Conservation (phyloP, 108 stramenopile species). For the Stephanodiscus triporus region DNA sequence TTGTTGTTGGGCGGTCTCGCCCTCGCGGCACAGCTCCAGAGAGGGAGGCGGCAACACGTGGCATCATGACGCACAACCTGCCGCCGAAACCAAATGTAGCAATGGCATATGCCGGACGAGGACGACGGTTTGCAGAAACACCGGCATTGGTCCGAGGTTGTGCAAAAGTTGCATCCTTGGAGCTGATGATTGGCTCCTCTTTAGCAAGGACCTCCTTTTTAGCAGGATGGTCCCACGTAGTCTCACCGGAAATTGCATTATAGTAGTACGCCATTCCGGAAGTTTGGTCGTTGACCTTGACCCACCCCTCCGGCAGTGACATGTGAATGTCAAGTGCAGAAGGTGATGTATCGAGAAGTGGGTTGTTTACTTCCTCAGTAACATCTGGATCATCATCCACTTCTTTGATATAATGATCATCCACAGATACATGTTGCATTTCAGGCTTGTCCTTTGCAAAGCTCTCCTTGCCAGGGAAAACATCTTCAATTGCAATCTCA, state of each 20-base stretch:
- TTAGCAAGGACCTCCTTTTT: neutral
- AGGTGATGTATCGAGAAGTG: neutral
- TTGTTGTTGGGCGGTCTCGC: slow-evolving; percentile 9
- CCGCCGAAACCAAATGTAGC: slow-evolving; percentile 79
- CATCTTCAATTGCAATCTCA: slow-evolving; percentile 5
- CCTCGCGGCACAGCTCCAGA: slow-evolving; percentile 20
- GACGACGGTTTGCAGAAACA: neutral
- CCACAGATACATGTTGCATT: neutral
- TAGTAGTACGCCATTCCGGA: slow-evolving; percentile 63
- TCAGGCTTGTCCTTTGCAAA: neutral
- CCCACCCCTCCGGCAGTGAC: slow-evolving; percentile 62
- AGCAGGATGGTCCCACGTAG: slow-evolving; percentile 77
- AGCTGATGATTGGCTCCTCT: neutral
- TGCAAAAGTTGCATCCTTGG: neutral
- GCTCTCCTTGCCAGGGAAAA: neutral
- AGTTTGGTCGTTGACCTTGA: slow-evolving; percentile 50
- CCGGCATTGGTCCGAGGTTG: neutral
- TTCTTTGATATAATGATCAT: neutral
- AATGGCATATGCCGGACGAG: slow-evolving; percentile 52
- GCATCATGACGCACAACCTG: slow-evolving; percentile 58
- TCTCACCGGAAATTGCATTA: slow-evolving; percentile 65
- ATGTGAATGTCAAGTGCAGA: neutral
- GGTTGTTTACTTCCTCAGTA: neutral
- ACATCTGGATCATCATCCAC: neutral
- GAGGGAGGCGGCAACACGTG: slow-evolving; percentile 43